Percentiles rank a stretch among this genome's conserved stretches.
Evolutionary conservation across 2,329 filamentous ascomycete species (phyloP).

Genomic region (Zopfia rhizophila): DNA sequence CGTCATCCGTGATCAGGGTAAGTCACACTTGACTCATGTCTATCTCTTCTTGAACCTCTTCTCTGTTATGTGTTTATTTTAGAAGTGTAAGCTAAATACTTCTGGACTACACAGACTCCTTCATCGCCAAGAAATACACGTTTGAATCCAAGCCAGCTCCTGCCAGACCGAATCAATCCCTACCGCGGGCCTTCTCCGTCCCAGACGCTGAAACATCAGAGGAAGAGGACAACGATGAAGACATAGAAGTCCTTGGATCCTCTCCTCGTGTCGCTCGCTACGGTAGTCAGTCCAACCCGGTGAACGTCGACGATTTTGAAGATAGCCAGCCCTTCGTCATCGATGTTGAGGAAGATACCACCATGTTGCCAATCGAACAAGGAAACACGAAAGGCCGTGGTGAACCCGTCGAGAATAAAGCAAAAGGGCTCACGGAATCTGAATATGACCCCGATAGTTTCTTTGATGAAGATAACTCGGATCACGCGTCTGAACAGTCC

Average conservation of each 20-base stretch:
- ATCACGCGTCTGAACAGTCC: no score
- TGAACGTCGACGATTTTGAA: slow-evolving; percentile 44
- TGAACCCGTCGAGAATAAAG: neutral
- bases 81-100: neutral
- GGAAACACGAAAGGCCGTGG: neutral
- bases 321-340: slow-evolving; percentile 17
- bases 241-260: slow-evolving; percentile 9
- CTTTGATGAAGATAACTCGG: neutral
- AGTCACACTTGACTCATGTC: slow-evolving; percentile 10
- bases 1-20: slow-evolving; percentile 48
- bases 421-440: neutral
- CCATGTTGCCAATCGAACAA: neutral
- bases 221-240: slow-evolving; percentile 23
- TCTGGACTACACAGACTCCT: slow-evolving; percentile 32
- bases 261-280: slow-evolving; percentile 15
- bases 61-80: neutral
- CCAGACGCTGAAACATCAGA: slow-evolving; percentile 43
- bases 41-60: neutral
- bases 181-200: slow-evolving; percentile 43
- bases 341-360: slow-evolving; percentile 11
- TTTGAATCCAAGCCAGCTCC: slow-evolving; percentile 32
- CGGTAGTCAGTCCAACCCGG: slow-evolving; percentile 40
- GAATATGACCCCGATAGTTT: neutral
- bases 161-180: slow-evolving; percentile 13
- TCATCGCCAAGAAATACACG: slow-evolving; percentile 42